Percentiles rank a stretch among this genome's conserved stretches.
phyloP scores from a whole-genome alignment of 176 grass and related monocot genomes.

The Canna indica region DNA sequence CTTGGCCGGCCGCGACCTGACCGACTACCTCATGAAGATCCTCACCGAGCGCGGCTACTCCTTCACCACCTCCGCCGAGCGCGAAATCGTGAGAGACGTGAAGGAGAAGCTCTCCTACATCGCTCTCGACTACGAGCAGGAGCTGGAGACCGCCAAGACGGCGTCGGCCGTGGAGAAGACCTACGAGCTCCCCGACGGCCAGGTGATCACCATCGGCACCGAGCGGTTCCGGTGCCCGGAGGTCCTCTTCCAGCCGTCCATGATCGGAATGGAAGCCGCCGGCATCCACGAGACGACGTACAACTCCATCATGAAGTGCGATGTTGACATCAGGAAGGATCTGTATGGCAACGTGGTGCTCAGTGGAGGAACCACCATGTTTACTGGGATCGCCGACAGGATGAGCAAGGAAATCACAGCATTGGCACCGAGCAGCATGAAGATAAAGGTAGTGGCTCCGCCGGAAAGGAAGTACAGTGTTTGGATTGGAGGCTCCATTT shows the following conservation, averaged over 20 bases:
- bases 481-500: slow-evolving; percentile 97
- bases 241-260: slow-evolving; percentile 95
- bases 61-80: slow-evolving; percentile 91
- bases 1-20: slow-evolving; percentile 80
- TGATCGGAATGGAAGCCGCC: slow-evolving; percentile 98
- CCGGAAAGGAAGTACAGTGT: slow-evolving; percentile 92
- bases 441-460: slow-evolving; percentile 94
- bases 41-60: slow-evolving; percentile 90
- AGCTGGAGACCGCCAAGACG: slow-evolving; percentile 72
- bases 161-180: slow-evolving; percentile 85
- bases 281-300: slow-evolving; percentile 96
- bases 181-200: slow-evolving; percentile 84
- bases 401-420: slow-evolving; percentile 99
- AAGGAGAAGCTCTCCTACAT: slow-evolving; percentile 93
- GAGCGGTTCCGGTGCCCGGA: slow-evolving; percentile 94
- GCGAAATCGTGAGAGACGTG: slow-evolving; percentile 95
- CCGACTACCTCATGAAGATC: slow-evolving; percentile 92
- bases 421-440: slow-evolving; percentile 94
- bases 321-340: slow-evolving; percentile 97
- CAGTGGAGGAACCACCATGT: slow-evolving; percentile 89
- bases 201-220: slow-evolving; percentile 86
- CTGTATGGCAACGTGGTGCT: slow-evolving; percentile 91
- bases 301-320: slow-evolving; percentile 99
- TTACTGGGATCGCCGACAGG: slow-evolving; percentile 77
- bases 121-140: slow-evolving; percentile 87